Conservation (phyloP, 2,329 filamentous ascomycete species). For the Aureobasidium melanogenum region DNA sequence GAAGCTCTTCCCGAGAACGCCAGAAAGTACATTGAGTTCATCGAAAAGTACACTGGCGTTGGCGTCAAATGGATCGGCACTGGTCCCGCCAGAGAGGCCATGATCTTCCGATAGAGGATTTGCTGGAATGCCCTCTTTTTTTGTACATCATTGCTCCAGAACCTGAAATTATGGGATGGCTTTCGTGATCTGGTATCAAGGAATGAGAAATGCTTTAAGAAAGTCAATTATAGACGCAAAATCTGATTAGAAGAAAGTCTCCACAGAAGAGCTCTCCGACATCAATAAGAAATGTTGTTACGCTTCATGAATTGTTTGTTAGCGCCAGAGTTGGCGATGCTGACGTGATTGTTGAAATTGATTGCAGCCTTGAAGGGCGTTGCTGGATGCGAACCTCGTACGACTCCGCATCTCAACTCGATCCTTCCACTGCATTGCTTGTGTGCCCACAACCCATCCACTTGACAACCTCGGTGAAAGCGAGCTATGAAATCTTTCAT, state of each 20-base stretch:
- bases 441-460: background rate
- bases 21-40: constrained; percentile 56
- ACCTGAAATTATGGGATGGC: background rate
- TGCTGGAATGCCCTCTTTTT: background rate
- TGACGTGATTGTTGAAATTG: background rate
- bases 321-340: background rate
- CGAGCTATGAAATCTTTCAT: background rate
- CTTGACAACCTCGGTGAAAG: background rate
- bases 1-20: constrained; percentile 56
- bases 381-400: background rate
- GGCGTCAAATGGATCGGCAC: constrained; percentile 59
- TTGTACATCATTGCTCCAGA: background rate
- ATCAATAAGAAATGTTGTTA: background rate
- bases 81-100: constrained; percentile 55
- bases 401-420: background rate
- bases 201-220: constrained; percentile 2
- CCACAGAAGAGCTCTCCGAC: background rate
- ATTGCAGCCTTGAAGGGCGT: background rate
- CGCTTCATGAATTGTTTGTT: background rate
- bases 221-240: constrained; percentile 6
- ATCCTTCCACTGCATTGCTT: background rate
- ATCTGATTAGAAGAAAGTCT: background rate
- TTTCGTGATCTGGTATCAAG: constrained; percentile 5
- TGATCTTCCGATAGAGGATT: constrained; percentile 37
- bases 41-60: constrained; percentile 57